These are phyloP conservation scores for Lotus japonicus DNA, from an alignment of 306 rosid genomes.

Conservation along the genomic window DNA sequence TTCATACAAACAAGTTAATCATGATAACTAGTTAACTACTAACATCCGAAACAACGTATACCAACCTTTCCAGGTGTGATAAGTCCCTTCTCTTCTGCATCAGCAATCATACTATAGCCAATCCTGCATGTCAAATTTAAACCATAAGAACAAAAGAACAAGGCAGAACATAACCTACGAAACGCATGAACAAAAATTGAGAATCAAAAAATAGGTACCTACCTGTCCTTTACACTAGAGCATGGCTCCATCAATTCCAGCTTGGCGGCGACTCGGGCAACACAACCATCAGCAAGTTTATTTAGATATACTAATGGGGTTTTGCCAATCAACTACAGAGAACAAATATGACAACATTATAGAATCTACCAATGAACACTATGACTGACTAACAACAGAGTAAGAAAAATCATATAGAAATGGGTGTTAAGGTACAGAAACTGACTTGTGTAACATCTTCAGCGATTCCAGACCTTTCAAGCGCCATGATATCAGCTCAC, in stretches of 20 bases:
- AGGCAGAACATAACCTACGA: background rate
- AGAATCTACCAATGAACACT: background rate
- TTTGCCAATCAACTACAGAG: conserved; percentile 59
- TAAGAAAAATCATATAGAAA: background rate
- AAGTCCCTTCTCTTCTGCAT: conserved; percentile 67
- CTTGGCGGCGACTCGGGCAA: conserved; percentile 64
- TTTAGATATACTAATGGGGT: conserved; percentile 77
- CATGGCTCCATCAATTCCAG: conserved; percentile 74
- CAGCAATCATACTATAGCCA: conserved; percentile 80
- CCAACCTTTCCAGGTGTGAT: conserved; percentile 70
- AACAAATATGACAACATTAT: conserved; percentile 1
- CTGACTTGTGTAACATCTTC: conserved; percentile 71
- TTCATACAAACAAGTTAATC: background rate
- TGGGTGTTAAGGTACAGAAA: background rate
- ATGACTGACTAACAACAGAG: background rate
- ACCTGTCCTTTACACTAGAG: conserved; percentile 84
- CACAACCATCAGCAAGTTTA: conserved; percentile 53
- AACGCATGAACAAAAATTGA: conserved; percentile 2
- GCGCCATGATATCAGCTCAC: conserved; percentile 48
- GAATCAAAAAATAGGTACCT: background rate
- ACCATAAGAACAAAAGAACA: conserved; percentile 12
- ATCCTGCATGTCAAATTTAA: conserved; percentile 35
- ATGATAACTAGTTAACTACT: background rate
- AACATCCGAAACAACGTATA: conserved; percentile 10
- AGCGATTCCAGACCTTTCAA: conserved; percentile 50